These are phyloP conservation scores for Coffea eugenioides DNA, from an alignment of 257 asterid genomes.

Conservation along the genomic window DNA sequence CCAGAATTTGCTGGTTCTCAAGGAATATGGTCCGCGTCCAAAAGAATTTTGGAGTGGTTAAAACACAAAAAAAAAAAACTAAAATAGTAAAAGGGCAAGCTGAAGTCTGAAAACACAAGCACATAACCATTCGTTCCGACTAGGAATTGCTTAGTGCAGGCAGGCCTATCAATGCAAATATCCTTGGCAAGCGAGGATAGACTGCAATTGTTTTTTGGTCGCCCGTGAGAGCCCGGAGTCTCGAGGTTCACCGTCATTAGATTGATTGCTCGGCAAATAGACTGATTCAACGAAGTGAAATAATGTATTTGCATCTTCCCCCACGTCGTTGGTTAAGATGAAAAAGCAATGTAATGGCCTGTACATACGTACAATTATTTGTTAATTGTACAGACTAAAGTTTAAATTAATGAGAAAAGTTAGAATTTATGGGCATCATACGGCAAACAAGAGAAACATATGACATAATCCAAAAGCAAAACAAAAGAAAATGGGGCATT, in stretches of 20 bases:
- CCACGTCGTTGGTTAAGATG: background rate
- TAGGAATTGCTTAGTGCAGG: background rate
- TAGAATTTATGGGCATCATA: background rate
- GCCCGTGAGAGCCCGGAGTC: no score
- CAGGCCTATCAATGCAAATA: background rate
- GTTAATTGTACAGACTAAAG: background rate
- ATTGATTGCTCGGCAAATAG: background rate
- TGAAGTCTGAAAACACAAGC: background rate
- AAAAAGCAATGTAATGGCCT: background rate
- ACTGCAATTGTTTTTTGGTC: background rate
- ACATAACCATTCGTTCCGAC: background rate
- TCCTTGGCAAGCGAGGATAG: background rate
- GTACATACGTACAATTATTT: background rate
- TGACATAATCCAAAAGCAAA: no score
- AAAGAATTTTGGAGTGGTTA: background rate
- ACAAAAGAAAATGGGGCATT: background rate
- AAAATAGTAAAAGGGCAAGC: background rate
- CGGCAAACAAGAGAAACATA: background rate
- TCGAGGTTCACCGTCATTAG: background rate
- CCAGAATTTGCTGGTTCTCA: background rate
- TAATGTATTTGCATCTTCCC: background rate
- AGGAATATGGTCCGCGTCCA: background rate
- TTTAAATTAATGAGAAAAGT: no score
- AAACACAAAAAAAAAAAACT: no score
- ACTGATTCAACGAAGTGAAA: background rate